Percentiles rank a stretch among this genome's conserved stretches.
Evolutionary conservation across 83 land plant species (phyloP).

Genomic region (Picea mariana): DNA sequence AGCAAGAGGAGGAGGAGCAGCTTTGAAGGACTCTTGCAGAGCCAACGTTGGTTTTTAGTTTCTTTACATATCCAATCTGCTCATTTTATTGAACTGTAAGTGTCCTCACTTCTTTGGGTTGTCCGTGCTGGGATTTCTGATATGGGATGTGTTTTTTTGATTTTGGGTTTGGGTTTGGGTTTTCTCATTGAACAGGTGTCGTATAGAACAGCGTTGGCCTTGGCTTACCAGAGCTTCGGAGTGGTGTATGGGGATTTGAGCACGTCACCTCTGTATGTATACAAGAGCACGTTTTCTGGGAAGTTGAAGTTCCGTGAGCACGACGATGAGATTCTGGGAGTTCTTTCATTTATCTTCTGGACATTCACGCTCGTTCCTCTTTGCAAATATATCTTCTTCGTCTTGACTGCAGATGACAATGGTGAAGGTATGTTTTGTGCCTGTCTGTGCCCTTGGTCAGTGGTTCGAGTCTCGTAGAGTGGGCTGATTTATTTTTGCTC

Average conservation of each 20-base stretch:
- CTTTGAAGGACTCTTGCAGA: no score
- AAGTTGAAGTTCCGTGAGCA: conserved; percentile 4
- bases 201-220: neutral
- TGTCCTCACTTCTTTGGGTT: no score
- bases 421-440: conserved; percentile 31
- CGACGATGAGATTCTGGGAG: conserved; percentile 32
- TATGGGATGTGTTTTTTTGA: no score
- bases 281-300: conserved; percentile 14
- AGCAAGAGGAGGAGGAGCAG: no score
- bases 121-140: no score
- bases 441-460: neutral
- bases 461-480: neutral
- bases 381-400: conserved; percentile 30
- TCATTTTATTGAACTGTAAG: no score
- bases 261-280: conserved; percentile 41
- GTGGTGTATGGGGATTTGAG: conserved; percentile 38
- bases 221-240: conserved; percentile 30
- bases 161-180: no score
- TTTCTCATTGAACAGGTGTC: conserved; percentile 3
- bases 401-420: conserved; percentile 40
- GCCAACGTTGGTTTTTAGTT: no score
- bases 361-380: conserved; percentile 38
- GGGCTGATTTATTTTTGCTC: neutral
- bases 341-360: conserved; percentile 39
- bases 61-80: no score